Percentiles rank a stretch among this genome's conserved stretches.
Conservation (phyloP, 2,329 filamentous ascomycete genomes). For the Keithomyces neogunnii region DNA sequence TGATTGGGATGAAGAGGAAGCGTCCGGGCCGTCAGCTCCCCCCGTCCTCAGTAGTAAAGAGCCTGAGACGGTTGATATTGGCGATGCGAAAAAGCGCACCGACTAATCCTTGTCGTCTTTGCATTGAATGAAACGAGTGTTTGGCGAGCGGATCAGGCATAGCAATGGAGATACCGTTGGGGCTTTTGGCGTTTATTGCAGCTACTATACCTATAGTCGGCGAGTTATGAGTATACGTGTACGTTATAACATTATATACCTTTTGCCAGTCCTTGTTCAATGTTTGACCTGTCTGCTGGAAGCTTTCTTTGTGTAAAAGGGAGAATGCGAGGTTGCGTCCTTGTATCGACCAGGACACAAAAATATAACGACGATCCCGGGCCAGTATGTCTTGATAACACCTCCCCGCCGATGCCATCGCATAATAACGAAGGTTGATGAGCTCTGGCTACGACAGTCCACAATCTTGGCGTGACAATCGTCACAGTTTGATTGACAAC, state of each 20-base stretch:
- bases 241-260: background rate
- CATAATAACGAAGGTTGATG: no score
- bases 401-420: no score
- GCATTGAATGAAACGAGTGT: background rate
- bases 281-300: no score
- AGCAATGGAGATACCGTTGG: background rate
- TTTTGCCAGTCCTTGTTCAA: no score
- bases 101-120: slow-evolving; percentile 14
- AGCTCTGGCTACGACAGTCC: no score
- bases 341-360: no score
- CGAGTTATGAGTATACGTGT: background rate
- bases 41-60: slow-evolving; percentile 11
- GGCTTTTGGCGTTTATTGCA: slow-evolving; percentile 1
- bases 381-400: no score
- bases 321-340: no score
- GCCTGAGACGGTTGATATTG: slow-evolving; percentile 17
- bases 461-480: no score
- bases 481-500: no score
- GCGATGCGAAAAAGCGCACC: slow-evolving; percentile 23
- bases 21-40: slow-evolving; percentile 13
- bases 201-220: background rate
- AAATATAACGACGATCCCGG: no score
- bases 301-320: no score
- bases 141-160: background rate
- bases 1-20: slow-evolving; percentile 48